phyloP scores from a whole-genome alignment of 192 early-diverging fungal genomes.

The Mortierella alpina region DNA sequence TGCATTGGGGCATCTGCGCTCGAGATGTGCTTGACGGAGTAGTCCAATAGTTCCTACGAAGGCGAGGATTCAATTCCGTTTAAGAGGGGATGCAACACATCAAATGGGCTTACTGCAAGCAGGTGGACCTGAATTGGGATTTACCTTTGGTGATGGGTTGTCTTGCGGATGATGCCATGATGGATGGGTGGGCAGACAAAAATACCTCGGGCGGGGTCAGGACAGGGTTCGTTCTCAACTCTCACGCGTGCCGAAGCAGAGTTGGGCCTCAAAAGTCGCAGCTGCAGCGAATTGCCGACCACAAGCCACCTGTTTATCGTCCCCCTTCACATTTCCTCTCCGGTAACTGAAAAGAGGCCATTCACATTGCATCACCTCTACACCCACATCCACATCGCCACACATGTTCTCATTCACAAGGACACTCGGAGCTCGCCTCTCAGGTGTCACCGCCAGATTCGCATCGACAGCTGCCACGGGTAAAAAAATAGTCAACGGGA shows the following conservation, averaged over 20 bases:
- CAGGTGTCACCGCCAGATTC: constrained; percentile 37
- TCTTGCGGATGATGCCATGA: constrained; percentile 15
- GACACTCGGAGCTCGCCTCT: constrained; percentile 40
- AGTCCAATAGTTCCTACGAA: constrained; percentile 10
- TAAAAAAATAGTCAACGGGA: constrained; percentile 12
- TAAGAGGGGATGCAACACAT: too few species aligned
- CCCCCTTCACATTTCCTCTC: neutral
- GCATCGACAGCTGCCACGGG: constrained; percentile 50
- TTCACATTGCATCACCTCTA: neutral
- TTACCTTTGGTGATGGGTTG: constrained; percentile 18
- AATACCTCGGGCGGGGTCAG: too few species aligned
- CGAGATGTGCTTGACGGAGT: constrained; percentile 15
- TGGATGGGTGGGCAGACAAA: neutral
- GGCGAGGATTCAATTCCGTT: neutral
- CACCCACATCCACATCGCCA: neutral
- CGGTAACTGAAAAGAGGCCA: neutral
- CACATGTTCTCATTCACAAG: constrained; percentile 45
- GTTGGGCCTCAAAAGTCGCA: too few species aligned
- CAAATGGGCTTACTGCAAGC: neutral
- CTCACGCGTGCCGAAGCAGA: too few species aligned
- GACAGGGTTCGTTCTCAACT: too few species aligned
- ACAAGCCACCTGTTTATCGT: constrained; percentile 30
- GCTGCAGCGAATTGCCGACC: too few species aligned
- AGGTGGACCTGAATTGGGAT: neutral
- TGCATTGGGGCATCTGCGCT: constrained; percentile 15